Evolutionary conservation across 1,284 basidiomycete species (phyloP), one percentile per base, ranked within the genome.

Genomic region (Cryptococcus maquisensis): DNA sequence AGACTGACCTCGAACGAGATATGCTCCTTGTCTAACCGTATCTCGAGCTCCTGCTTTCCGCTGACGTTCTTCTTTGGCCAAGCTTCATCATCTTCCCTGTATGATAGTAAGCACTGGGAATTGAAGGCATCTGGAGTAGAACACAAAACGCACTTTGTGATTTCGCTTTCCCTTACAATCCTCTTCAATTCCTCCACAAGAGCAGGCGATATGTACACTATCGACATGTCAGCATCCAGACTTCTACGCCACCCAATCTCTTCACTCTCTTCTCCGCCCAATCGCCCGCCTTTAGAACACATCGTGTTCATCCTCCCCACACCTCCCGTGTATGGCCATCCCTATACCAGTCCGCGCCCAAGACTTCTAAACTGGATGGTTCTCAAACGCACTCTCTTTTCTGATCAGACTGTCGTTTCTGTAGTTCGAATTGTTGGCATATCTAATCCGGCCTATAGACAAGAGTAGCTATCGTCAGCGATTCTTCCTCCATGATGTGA

Each of bases 41-140:
- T 89, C 76, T 98, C 95, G 46, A 98, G 83, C 76, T 98, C 96
- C 75, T 98, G 95, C 76, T 94, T 90, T 42, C 95, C 96, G 20
- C 96, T 91, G 44, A 96, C 90, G 75, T 97, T 96, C 81, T 95
- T 97, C 80, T 96, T 95, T 4, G 95, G 95, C 96, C 95, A 98
- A 67, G 91, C 88, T 0, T 86, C 83, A 77, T 98, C 95, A 74
- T 98, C 95, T 83, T 99, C 96, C 80, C 92, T 96, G 20, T 5
- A 16, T 12, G 2, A 7, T 36, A 37, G n/a, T 45, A 21, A 32
- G 45, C 4, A n/a, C 24, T n/a, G 26, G 0, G 15, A 5, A 32
- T 32, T 10, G 28, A 32, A 10, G 28, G 28, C 3, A 8, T 6
- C 28, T 21, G 16, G n/a, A 20, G 8, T 10, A 37, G 20, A 9